These are phyloP conservation scores for Collybia nuda DNA, from an alignment of 768 basidiomycete species.

Conservation along the genomic window DNA sequence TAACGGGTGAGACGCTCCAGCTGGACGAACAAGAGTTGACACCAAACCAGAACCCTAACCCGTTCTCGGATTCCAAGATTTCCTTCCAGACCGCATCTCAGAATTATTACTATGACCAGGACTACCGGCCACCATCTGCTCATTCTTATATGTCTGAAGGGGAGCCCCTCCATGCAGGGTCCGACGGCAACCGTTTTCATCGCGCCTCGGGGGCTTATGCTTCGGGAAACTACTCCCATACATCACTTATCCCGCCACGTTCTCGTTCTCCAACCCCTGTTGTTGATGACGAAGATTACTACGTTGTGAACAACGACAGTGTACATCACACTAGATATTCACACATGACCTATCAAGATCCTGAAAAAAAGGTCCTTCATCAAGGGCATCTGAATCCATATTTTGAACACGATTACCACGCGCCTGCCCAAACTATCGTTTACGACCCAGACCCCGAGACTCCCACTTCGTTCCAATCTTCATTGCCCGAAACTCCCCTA, in stretches of 20 bases:
- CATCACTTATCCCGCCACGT: constrained; percentile 49
- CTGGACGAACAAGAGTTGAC: constrained; percentile 35
- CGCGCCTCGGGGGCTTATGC: constrained; percentile 71
- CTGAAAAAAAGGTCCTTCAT: constrained; percentile 36
- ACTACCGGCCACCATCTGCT: constrained; percentile 30
- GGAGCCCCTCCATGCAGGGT: constrained; percentile 30
- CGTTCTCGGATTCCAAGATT: constrained; percentile 19
- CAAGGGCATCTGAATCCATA: constrained; percentile 15
- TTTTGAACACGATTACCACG: constrained; percentile 16
- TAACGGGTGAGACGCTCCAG: constrained; percentile 65
- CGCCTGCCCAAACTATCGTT: constrained; percentile 29
- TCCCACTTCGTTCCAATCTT: constrained; percentile 35
- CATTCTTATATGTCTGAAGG: constrained; percentile 31
- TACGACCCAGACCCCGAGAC: constrained; percentile 44
- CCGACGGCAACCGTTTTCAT: constrained; percentile 56
- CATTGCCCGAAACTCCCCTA: constrained; percentile 48
- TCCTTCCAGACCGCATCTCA: constrained; percentile 11
- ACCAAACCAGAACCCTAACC: constrained; percentile 23
- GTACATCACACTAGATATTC: constrained; percentile 52
- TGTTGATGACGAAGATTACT: constrained; percentile 72
- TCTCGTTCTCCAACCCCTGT: constrained; percentile 80
- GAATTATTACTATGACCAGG: constrained; percentile 36
- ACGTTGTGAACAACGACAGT: constrained; percentile 53
- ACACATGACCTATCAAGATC: constrained; percentile 26
- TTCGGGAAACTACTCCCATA: constrained; percentile 55